Evolutionary conservation across 2,329 filamentous ascomycete genomes (phyloP).

Genomic region (Ceratocystis cubensis): DNA sequence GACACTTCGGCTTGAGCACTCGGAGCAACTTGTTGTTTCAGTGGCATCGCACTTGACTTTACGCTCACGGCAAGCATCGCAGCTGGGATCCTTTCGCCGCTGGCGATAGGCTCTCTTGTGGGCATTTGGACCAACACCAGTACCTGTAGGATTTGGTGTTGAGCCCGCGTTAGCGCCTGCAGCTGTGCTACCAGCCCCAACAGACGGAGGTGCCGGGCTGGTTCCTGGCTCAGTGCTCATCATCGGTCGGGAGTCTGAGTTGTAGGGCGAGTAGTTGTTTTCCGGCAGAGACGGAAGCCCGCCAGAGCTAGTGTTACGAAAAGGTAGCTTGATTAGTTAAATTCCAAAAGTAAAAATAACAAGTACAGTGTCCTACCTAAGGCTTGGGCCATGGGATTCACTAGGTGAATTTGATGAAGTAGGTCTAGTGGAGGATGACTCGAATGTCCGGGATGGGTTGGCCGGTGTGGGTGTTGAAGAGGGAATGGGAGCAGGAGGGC

Average conservation of each 20-base stretch:
- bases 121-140: constrained; percentile 26
- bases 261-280: constrained; percentile 15
- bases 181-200: constrained; percentile 4
- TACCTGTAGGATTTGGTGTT: not conserved
- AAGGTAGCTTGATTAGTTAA: not conserved
- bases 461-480: constrained; percentile 12
- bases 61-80: constrained; percentile 84
- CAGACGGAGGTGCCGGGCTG: constrained; percentile 17
- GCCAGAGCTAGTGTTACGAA: not conserved
- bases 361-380: constrained; percentile 12
- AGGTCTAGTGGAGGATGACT: constrained; percentile 15
- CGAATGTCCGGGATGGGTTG: constrained; percentile 9
- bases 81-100: constrained; percentile 89
- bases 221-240: constrained; percentile 17
- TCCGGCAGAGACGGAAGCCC: constrained; percentile 11
- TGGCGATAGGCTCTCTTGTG: constrained; percentile 94
- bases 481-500: constrained; percentile 10
- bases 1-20: constrained; percentile 91
- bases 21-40: constrained; percentile 89
- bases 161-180: not conserved
- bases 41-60: constrained; percentile 90
- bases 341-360: not conserved
- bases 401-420: constrained; percentile 14
- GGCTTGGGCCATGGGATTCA: constrained; percentile 17
- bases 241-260: constrained; percentile 14